A percentile compares a stretch with the other conserved stretches of the same genome.
These are phyloP conservation scores for Ogataea nitratoaversa DNA, from an alignment of 805 yeast species.

Conservation along the genomic window DNA sequence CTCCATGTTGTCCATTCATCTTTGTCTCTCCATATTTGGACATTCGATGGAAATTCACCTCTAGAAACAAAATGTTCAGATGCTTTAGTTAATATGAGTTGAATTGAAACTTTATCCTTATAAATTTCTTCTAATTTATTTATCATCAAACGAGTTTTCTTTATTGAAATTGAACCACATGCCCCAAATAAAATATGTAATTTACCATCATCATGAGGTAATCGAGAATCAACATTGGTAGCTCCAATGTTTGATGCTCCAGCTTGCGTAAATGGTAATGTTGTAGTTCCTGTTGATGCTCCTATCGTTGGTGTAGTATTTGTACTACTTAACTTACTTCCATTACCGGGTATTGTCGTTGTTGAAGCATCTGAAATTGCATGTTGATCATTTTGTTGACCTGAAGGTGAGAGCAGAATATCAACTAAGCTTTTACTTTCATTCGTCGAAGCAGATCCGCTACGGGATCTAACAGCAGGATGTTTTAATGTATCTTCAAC, in stretches of 20 bases:
- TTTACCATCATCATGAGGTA: slow-evolving; percentile 51
- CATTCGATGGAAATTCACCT: slow-evolving; percentile 42
- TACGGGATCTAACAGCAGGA: slow-evolving; percentile 32
- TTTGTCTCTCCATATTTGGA: slow-evolving; percentile 52
- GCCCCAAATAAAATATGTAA: slow-evolving; percentile 53
- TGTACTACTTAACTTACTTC: no score
- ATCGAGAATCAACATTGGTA: slow-evolving; percentile 30
- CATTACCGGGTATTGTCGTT: no score
- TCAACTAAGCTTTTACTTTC: slow-evolving; percentile 18
- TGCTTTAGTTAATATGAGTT: slow-evolving; percentile 49
- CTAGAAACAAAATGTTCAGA: slow-evolving; percentile 48
- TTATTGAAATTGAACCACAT: slow-evolving; percentile 52
- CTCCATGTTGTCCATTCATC: slow-evolving; percentile 58
- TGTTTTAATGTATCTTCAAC: slow-evolving; percentile 65
- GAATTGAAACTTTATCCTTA: slow-evolving; percentile 47
- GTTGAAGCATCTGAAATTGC: background rate
- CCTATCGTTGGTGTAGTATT: no score
- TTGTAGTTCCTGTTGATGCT: slow-evolving; percentile 4
- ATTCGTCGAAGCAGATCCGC: slow-evolving; percentile 29
- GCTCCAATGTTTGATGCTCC: slow-evolving; percentile 3
- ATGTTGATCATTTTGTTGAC: no score
- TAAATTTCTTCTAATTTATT: slow-evolving; percentile 49
- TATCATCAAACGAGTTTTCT: slow-evolving; percentile 50
- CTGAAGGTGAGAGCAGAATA: background rate
- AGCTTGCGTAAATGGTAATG: no score